These are phyloP conservation scores for Microcyclospora pomicola DNA, from an alignment of 2,329 filamentous ascomycete genomes.

Conservation along the genomic window DNA sequence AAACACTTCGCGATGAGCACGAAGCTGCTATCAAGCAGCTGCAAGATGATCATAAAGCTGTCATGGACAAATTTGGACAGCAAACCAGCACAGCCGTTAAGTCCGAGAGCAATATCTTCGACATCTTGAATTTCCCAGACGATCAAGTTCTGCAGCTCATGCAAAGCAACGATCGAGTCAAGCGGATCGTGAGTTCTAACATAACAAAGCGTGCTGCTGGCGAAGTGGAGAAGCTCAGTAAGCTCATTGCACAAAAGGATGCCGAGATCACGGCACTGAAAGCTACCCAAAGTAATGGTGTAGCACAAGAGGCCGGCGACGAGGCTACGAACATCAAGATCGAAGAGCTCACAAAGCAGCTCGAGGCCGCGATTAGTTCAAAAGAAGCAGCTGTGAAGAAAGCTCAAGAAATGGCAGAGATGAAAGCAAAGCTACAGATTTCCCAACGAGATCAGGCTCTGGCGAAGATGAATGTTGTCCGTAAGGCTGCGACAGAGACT, in stretches of 20 bases:
- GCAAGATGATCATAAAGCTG: conserved; percentile 24
- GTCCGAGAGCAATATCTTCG: conserved; percentile 8
- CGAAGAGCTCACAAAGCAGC: conserved; percentile 13
- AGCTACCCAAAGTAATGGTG: conserved; percentile 1
- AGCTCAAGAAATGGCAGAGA: conserved; percentile 15
- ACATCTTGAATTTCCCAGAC: conserved; percentile 15
- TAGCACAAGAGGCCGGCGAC: not conserved
- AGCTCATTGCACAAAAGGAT: conserved; percentile 19
- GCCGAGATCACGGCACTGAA: conserved; percentile 16
- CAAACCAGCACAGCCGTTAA: conserved; percentile 25
- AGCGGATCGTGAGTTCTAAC: conserved; percentile 42
- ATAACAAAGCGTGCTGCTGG: conserved; percentile 36
- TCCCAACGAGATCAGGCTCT: conserved; percentile 49
- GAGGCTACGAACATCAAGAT: conserved; percentile 4
- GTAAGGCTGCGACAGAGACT: conserved; percentile 71
- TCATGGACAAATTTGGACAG: conserved; percentile 23
- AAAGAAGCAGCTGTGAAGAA: conserved; percentile 26
- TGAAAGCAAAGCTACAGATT: conserved; percentile 61
- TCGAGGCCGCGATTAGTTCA: conserved; percentile 15
- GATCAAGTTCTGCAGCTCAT: conserved; percentile 38
- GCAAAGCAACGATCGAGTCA: conserved; percentile 35
- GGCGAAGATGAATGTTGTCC: conserved; percentile 65
- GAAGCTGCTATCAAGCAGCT: conserved; percentile 30
- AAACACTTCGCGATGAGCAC: conserved; percentile 34
- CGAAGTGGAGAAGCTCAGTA: conserved; percentile 25